Conservation (phyloP, 2,329 filamentous ascomycete genomes). For the Claviceps monticola region DNA sequence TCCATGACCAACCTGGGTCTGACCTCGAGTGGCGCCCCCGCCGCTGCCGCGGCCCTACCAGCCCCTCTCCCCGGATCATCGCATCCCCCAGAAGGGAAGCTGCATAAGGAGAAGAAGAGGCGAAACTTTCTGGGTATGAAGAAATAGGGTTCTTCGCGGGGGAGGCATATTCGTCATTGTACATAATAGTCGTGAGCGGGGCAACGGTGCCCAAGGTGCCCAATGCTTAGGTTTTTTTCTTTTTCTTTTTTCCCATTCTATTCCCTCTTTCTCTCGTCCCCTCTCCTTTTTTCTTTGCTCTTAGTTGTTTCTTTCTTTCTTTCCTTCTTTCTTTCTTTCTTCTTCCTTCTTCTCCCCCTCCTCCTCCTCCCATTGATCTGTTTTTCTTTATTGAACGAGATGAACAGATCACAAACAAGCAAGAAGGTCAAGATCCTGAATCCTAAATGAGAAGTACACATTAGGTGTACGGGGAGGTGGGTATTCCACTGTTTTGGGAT, state of each 20-base stretch:
- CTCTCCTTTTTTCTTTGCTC: neutral
- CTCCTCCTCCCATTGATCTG: no score
- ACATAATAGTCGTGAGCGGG: neutral
- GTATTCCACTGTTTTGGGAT: no score
- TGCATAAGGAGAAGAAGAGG: constrained; percentile 48
- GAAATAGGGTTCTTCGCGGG: constrained; percentile 30
- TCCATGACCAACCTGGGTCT: constrained; percentile 44
- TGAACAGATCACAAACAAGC: no score
- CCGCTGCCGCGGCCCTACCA: constrained; percentile 1
- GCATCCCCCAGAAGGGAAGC: constrained; percentile 23
- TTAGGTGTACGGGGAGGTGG: no score
- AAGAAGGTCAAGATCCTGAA: no score
- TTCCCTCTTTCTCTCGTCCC: neutral
- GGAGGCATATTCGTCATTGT: neutral
- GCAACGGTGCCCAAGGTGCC: neutral
- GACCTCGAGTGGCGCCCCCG: constrained; percentile 7
- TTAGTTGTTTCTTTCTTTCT: neutral
- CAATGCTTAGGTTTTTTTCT: neutral
- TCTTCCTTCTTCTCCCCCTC: neutral
- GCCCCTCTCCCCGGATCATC: constrained; percentile 4
- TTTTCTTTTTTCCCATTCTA: neutral
- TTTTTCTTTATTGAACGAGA: no score
- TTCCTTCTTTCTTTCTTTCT: neutral
- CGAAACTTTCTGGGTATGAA: constrained; percentile 45
- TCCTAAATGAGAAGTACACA: no score